Evolutionary conservation across 139 green algal genomes (phyloP).

Genomic region (Tetradesmus obliquus): DNA sequence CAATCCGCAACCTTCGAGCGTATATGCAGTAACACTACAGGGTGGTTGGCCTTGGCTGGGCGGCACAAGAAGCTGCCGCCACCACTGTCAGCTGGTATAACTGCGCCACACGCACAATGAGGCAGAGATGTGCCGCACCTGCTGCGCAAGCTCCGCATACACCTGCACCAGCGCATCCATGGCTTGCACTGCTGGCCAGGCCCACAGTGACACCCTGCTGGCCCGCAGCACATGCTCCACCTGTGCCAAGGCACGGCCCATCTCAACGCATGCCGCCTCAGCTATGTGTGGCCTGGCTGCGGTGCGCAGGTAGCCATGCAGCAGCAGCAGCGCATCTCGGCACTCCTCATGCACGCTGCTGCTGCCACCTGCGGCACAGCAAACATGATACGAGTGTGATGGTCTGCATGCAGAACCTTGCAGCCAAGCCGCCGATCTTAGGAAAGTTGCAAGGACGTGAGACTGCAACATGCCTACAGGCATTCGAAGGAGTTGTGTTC

Average conservation of each 20-base stretch:
- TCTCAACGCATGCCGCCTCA: not conserved
- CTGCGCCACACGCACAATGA: too few species aligned
- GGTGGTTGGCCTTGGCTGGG: too few species aligned
- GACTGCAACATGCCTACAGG: not conserved
- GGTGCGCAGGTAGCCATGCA: conserved; percentile 5
- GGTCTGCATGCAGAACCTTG: not conserved
- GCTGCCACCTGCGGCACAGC: not conserved
- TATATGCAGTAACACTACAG: too few species aligned
- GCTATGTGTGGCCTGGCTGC: not conserved
- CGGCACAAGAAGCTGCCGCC: too few species aligned
- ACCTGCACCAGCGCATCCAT: conserved; percentile 46
- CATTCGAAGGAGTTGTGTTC: not conserved
- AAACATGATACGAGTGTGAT: not conserved
- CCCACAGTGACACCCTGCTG: conserved; percentile 18
- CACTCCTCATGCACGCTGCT: conserved; percentile 30
- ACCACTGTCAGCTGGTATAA: too few species aligned
- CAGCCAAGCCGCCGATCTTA: not conserved
- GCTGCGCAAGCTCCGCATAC: conserved; percentile 2
- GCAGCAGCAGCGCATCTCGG: conserved; percentile 26
- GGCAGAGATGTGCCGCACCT: not conserved
- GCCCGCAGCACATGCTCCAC: conserved; percentile 27
- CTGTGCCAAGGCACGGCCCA: conserved; percentile 1
- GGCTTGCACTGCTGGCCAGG: conserved; percentile 19
- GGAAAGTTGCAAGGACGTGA: not conserved
- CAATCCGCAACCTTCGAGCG: too few species aligned